A percentile compares a stretch with the other conserved stretches of the same genome.
These are phyloP conservation scores for Graphilbum fragrans DNA, from an alignment of 2,329 filamentous ascomycete genomes.

Conservation along the genomic window DNA sequence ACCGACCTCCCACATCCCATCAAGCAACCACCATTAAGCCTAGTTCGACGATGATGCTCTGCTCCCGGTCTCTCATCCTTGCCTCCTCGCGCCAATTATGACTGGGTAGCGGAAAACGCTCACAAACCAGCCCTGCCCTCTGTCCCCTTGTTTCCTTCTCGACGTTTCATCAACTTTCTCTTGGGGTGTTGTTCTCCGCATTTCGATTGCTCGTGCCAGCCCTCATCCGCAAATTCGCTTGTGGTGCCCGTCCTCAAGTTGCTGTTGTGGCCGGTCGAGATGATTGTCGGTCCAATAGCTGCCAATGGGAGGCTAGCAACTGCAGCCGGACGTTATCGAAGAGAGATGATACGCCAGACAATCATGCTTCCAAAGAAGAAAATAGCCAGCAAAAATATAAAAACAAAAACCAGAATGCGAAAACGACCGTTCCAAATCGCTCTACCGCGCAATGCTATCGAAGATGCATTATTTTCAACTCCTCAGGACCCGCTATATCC, in stretches of 20 bases:
- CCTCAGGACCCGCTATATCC: constrained; percentile 4
- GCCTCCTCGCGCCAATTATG: constrained; percentile 10
- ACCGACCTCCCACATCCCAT: background rate
- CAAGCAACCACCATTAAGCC: background rate
- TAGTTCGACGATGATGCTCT: background rate
- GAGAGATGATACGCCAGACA: no score
- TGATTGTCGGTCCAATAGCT: no score
- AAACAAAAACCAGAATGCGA: background rate
- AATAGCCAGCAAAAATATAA: background rate
- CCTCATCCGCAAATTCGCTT: no score
- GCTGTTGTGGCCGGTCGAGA: no score
- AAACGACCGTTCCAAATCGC: constrained; percentile 6
- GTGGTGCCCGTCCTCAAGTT: no score
- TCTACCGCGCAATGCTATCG: constrained; percentile 1
- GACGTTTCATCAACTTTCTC: no score
- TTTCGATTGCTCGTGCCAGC: no score
- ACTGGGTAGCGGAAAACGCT: background rate
- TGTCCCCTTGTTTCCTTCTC: no score
- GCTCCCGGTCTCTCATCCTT: background rate
- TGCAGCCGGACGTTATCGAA: no score
- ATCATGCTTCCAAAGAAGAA: no score
- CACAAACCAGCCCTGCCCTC: constrained; percentile 1
- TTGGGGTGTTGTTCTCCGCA: no score
- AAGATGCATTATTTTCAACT: constrained; percentile 5
- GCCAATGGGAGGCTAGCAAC: no score